Evolutionary conservation across 2,329 filamentous ascomycete species (phyloP).

Genomic region (Clonostachys solani): DNA sequence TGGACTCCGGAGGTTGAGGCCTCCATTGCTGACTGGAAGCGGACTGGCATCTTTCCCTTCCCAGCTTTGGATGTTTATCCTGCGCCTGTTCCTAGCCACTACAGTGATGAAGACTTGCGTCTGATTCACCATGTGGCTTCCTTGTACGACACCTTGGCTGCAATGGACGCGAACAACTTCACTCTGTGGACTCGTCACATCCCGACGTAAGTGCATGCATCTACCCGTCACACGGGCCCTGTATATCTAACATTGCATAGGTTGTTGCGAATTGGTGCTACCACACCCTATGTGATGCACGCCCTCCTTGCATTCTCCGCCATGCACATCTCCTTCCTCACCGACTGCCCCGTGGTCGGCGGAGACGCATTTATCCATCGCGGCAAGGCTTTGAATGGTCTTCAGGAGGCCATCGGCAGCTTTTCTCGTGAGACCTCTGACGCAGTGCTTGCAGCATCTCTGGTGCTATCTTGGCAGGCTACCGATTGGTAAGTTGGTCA

Average conservation of each 20-base stretch:
- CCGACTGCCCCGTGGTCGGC: slow-evolving; percentile 77
- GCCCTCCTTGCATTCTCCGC: slow-evolving; percentile 91
- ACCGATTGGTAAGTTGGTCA: slow-evolving; percentile 77
- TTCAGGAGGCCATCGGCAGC: slow-evolving; percentile 80
- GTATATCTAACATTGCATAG: slow-evolving; percentile 7
- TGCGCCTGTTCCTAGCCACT: slow-evolving; percentile 66
- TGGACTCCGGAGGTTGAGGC: slow-evolving; percentile 85
- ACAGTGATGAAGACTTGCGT: slow-evolving; percentile 74
- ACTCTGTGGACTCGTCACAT: slow-evolving; percentile 92
- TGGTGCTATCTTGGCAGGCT: slow-evolving; percentile 92
- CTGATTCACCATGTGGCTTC: slow-evolving; percentile 88
- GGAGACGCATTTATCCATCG: slow-evolving; percentile 89
- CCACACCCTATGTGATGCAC: slow-evolving; percentile 88
- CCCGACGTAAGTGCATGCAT: slow-evolving; percentile 65
- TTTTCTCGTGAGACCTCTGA: slow-evolving; percentile 88
- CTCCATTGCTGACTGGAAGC: slow-evolving; percentile 77
- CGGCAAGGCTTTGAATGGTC: slow-evolving; percentile 77
- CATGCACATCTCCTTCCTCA: slow-evolving; percentile 87
- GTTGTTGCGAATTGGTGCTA: slow-evolving; percentile 70
- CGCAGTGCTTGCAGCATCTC: slow-evolving; percentile 84
- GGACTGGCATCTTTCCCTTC: slow-evolving; percentile 77
- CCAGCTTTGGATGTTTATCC: slow-evolving; percentile 66
- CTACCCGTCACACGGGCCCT: too few relatives aligned
- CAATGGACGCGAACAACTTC: slow-evolving; percentile 74
- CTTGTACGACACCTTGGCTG: slow-evolving; percentile 77